phyloP scores from a whole-genome alignment of 495 filamentous ascomycete species.

The Annulohypoxylon bovei region DNA sequence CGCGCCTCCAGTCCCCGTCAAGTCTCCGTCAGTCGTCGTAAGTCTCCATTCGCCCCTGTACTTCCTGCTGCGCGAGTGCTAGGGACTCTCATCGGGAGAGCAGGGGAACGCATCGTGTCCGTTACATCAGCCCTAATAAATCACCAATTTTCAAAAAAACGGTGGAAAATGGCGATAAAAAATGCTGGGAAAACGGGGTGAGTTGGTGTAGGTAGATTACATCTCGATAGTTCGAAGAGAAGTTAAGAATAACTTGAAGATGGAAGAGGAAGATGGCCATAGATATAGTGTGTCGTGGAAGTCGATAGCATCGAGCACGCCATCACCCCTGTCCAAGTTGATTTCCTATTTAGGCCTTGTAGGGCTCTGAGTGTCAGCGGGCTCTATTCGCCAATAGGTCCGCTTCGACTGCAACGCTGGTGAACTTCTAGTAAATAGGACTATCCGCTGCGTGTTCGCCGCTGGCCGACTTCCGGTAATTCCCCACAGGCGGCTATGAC shows the following conservation, averaged over 20 bases:
- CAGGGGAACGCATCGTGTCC: not conserved
- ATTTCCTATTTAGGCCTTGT: constrained; percentile 14
- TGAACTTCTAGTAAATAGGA: not conserved
- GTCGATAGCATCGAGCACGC: constrained; percentile 34
- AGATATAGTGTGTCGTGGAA: constrained; percentile 32
- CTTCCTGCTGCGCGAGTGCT: not conserved
- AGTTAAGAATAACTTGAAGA: constrained; percentile 4
- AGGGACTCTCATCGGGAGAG: not conserved
- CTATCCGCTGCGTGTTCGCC: not conserved
- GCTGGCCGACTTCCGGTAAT: not conserved
- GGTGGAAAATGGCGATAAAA: constrained; percentile 3
- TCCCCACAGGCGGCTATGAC: too few relatives aligned
- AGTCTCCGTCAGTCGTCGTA: constrained; percentile 16
- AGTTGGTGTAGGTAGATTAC: constrained; percentile 1
- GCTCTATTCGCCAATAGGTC: not conserved
- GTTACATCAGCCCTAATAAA: not conserved
- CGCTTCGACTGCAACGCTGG: constrained; percentile 17
- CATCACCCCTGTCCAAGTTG: constrained; percentile 30
- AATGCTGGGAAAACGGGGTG: constrained; percentile 19
- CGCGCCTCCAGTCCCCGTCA: constrained; percentile 5
- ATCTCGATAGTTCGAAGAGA: not conserved
- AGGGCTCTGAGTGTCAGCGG: not conserved
- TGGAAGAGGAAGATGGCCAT: constrained; percentile 16
- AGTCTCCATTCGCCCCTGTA: constrained; percentile 7
- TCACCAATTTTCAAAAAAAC: constrained; percentile 2